Conservation (phyloP, 2,329 filamentous ascomycete species). For the Fusarium pseudonygamai region DNA sequence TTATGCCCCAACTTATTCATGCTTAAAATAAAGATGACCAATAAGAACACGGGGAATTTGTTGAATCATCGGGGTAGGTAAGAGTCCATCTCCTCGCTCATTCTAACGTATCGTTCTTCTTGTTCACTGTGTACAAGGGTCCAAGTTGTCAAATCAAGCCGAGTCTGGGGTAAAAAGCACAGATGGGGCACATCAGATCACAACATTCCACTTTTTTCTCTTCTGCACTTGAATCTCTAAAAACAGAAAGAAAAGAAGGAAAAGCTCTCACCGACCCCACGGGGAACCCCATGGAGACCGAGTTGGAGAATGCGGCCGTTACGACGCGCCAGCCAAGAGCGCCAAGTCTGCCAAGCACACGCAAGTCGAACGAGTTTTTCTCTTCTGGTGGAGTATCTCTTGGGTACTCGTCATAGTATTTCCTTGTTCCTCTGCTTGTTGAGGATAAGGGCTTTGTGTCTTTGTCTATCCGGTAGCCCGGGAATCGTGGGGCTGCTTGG, state of each 20-base stretch:
- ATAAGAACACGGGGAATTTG: background rate
- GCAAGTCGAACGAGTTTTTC: slow-evolving; percentile 10
- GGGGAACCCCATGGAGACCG: slow-evolving; percentile 14
- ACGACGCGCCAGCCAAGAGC: slow-evolving; percentile 17
- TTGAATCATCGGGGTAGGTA: background rate
- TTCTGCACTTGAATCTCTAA: background rate
- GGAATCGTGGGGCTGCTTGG: background rate
- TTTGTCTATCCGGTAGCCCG: background rate
- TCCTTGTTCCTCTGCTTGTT: background rate
- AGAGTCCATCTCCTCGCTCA: background rate
- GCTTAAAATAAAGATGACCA: slow-evolving; percentile 14
- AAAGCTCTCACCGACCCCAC: slow-evolving; percentile 2
- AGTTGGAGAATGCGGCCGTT: slow-evolving; percentile 23
- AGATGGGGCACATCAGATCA: slow-evolving; percentile 18
- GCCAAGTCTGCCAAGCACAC: slow-evolving; percentile 8
- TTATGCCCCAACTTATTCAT: slow-evolving; percentile 15
- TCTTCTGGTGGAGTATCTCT: slow-evolving; percentile 4
- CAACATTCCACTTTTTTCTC: background rate
- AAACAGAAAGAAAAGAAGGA: background rate
- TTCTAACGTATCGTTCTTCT: too few relatives aligned
- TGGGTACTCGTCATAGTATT: slow-evolving; percentile 1
- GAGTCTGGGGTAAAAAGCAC: background rate
- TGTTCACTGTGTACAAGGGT: too few relatives aligned
- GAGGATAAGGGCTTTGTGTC: background rate
- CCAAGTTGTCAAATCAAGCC: background rate